A percentile compares a stretch with the other conserved stretches of the same genome.
Evolutionary conservation across 192 early-diverging fungal species (phyloP).

Genomic region (Lunasporangiospora selenospora): DNA sequence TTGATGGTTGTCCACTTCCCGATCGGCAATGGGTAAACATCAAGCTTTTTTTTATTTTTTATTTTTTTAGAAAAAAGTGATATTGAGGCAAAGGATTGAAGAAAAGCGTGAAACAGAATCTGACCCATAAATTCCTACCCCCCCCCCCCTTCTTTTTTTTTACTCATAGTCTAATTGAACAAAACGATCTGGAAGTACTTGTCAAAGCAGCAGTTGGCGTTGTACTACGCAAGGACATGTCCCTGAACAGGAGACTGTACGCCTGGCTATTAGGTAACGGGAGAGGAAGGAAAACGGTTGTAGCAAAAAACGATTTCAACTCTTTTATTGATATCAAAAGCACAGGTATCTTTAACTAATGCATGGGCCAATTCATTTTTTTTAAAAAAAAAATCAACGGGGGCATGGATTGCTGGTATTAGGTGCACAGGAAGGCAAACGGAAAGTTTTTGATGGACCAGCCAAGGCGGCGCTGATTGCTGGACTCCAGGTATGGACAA

Average conservation of each 20-base stretch:
- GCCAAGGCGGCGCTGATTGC: slow-evolving; percentile 58
- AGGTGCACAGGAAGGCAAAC: slow-evolving; percentile 51
- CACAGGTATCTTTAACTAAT: too few relatives aligned
- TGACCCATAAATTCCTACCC: too few relatives aligned
- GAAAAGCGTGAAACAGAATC: too few relatives aligned
- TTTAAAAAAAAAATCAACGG: too few relatives aligned
- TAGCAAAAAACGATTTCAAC: too few relatives aligned
- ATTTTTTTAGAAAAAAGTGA: too few relatives aligned
- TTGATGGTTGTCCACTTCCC: slow-evolving; percentile 78
- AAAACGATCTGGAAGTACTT: slow-evolving; percentile 71
- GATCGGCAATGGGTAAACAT: slow-evolving; percentile 62
- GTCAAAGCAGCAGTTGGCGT: slow-evolving; percentile 78
- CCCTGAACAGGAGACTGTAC: slow-evolving; percentile 90
- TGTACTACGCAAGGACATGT: slow-evolving; percentile 92
- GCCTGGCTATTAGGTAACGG: slow-evolving; percentile 84
- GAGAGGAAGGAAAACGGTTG: too few relatives aligned
- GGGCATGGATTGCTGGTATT: too few relatives aligned
- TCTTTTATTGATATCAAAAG: too few relatives aligned
- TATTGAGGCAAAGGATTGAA: too few relatives aligned
- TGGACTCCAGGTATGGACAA: slow-evolving; percentile 64
- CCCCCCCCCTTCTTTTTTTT: not conserved
- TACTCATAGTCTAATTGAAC: slow-evolving; percentile 58
- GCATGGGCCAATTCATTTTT: too few relatives aligned
- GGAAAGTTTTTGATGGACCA: slow-evolving; percentile 56
- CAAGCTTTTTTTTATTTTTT: too few relatives aligned